Evolutionary conservation across 192 early-diverging fungal species (phyloP).

Genomic region (Coemansia sp.): DNA sequence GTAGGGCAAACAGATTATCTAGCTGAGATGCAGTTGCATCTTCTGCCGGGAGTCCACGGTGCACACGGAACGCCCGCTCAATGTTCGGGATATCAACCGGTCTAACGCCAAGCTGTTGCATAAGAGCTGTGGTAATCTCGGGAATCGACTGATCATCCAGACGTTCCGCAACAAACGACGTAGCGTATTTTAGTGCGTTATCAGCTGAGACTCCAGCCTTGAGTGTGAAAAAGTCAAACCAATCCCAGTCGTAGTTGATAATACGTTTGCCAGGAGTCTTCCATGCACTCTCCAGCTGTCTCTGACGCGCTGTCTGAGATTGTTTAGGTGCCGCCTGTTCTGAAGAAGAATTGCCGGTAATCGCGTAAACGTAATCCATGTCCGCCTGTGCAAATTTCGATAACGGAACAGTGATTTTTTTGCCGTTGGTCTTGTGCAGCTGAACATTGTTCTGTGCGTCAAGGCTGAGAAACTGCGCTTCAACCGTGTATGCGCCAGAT

Average conservation of each 20-base stretch:
- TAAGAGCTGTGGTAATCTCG: conserved; percentile 71
- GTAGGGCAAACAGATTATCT: not conserved
- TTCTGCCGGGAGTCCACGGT: conserved; percentile 38
- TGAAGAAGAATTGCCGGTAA: conserved; percentile 12
- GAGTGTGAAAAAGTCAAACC: conserved; percentile 89
- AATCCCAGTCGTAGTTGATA: conserved; percentile 81
- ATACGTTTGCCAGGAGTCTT: conserved; percentile 39
- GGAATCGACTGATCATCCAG: conserved; percentile 79
- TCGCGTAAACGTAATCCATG: conserved; percentile 26
- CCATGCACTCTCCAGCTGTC: conserved; percentile 50
- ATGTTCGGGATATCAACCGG: conserved; percentile 84
- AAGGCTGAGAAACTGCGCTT: conserved; percentile 78
- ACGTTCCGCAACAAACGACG: conserved; percentile 82
- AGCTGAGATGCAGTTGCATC: conserved; percentile 3
- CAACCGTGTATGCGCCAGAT: conserved; percentile 86
- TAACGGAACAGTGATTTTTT: conserved; percentile 88
- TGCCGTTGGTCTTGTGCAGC: conserved; percentile 93
- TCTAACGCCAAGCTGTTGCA: conserved; percentile 78
- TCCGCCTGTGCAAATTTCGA: conserved; percentile 75
- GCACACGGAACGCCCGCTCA: conserved; percentile 57
- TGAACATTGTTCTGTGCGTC: conserved; percentile 84
- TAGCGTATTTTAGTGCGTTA: conserved; percentile 78
- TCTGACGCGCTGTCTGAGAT: conserved; percentile 48
- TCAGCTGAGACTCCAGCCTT: conserved; percentile 70
- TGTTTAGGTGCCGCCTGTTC: conserved; percentile 4